Base-by-base conservation (phyloP, 441 rosid genomes). In the Rhodomyrtus psidioides region DNA sequence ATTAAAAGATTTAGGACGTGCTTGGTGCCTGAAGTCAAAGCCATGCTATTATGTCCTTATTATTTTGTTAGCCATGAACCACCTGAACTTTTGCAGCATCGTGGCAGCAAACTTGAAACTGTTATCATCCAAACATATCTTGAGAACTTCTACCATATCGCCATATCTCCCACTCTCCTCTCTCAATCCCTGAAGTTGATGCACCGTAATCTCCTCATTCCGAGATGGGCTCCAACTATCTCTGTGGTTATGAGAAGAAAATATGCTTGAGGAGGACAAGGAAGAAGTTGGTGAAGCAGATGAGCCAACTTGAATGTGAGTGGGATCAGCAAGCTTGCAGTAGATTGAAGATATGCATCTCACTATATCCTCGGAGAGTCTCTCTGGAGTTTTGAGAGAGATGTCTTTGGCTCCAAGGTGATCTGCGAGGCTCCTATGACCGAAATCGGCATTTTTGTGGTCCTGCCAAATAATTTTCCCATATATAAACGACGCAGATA, bases 41-140 rank as follows among this genome's bases (percentile, higher is more conserved):
- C 79, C 76, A 39, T 39, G 79, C 79, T 70, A 70, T 39, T 39
- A 70, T 34, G 15, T 39, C 79, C 34, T 70, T 70, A 70, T 70
- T 39, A 39, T 70, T 21, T 21, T 70, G 21, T 39, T 39, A 70
- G 79, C 49, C 49, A 82, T 85, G 62, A 79, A 89, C 87, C 83
- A 96, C 99, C 99, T 93, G 93, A 94, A 95, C 83, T 92, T 92
- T 89, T 93, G 93, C 82, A 96, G 94, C 94, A 90, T 93, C 53
- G 75, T 86, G 39, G 94, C 87, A 5, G 97, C 95, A 55, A 91
- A 91, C 89, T 88, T 93, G 94, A 94, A 93, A 85, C 91, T 91
- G 87, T 88, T 89, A 82, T 90, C 92, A 92, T 95, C 93, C 46
- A 94, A 84, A 87, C 87, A 89, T 85, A 93, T 92, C 70, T 91